Base-by-base conservation (phyloP, 1,284 basidiomycete genomes). In the Xerocomus cyaneibrunnescens region DNA sequence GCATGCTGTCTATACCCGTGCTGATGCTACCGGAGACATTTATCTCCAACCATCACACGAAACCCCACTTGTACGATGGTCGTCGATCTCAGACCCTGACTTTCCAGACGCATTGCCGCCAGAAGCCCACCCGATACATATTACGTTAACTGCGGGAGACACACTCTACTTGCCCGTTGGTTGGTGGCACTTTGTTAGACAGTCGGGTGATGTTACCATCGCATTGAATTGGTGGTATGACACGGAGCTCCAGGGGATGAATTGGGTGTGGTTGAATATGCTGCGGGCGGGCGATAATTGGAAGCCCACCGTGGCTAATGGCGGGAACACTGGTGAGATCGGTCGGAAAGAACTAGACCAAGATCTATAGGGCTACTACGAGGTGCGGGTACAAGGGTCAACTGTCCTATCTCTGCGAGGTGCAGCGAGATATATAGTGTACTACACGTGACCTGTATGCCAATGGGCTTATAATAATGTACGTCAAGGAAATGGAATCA, bases 151-250 rank as follows among this genome's bases (percentile, higher is more conserved):
- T 7, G 78, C 80, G 16, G 92, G 94, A 2, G 87, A 95, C 57
- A 85, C 87, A 1, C 70, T 96, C n/a, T 95, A 92, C 69, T 79
- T 96, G 23, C 94, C 93, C 17, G 82, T 87, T 2, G 86, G 90
- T 0, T 96, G 94, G 94, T 96, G 88, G 85, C 94, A 96, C 68
- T 80, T 88, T 64, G 92, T 96, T 38, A 75, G 78, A 30, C 80
- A 92, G 69, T 72, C 83, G 54, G 78, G 75, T 19, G 71, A 80
- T 59, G 73, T 77, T 7, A 83, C 79, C 0, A 84, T 94, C 46
- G 92, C 92, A 1, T 67, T 94, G 27, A 96, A 95, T 62, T 94
- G 91, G 85, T 95, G 86, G 85, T 93, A 91, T 65, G 90, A 93
- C 60, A 77, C 86, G 59, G 86, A 90, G 61, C 79, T 83, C 64